These are phyloP conservation scores for Galeopsis tetrahit DNA, from an alignment of 257 asterid species.

Conservation along the genomic window DNA sequence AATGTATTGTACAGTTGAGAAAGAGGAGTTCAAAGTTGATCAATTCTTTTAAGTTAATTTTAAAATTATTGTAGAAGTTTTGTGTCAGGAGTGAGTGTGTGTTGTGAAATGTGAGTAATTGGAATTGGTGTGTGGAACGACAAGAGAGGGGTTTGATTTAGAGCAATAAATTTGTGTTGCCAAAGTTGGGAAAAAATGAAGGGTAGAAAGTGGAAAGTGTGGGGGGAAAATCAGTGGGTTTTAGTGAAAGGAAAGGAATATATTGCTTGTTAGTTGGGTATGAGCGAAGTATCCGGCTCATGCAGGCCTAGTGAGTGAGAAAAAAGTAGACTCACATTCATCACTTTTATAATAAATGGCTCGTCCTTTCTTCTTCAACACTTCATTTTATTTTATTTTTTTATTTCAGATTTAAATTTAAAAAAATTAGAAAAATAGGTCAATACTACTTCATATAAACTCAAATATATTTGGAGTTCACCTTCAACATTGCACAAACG, in stretches of 20 bases:
- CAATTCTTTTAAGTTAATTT: conserved; percentile 18
- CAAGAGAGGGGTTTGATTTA: conserved; percentile 25
- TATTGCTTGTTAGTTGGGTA: conserved; percentile 41
- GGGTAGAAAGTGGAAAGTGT: conserved; percentile 28
- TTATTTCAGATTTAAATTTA: background rate
- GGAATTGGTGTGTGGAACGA: background rate
- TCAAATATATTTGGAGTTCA: no score
- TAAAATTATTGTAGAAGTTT: background rate
- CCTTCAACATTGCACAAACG: no score
- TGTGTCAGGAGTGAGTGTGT: conserved; percentile 22
- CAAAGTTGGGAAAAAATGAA: conserved; percentile 32
- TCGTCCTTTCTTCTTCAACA: background rate
- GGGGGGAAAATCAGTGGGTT: conserved; percentile 19
- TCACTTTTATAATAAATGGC: conserved; percentile 24
- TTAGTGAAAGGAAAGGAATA: conserved; percentile 30
- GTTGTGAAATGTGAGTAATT: no score
- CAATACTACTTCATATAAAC: no score
- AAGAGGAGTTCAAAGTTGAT: conserved; percentile 30
- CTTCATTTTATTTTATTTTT: background rate
- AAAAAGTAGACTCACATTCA: conserved; percentile 29
- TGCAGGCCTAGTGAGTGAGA: conserved; percentile 45
- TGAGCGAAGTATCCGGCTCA: conserved; percentile 47
- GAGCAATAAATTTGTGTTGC: conserved; percentile 32
- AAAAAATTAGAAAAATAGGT: no score
- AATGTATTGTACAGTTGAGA: conserved; percentile 41